phyloP scores from a whole-genome alignment of 1,139 yeast genomes.

The Debaryomycetaceae sp. region DNA sequence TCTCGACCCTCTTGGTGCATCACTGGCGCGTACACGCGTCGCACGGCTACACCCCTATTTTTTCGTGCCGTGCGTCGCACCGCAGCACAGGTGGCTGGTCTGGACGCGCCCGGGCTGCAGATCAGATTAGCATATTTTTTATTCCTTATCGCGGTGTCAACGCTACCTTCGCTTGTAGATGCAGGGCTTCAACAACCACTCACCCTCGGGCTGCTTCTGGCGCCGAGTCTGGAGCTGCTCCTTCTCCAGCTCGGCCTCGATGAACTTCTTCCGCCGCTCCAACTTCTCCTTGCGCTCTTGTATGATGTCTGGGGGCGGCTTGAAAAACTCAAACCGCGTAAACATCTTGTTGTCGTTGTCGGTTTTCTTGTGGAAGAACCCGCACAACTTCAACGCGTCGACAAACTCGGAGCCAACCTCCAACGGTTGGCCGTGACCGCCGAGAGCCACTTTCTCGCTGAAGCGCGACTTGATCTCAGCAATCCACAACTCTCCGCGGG shows the following conservation, averaged over 20 bases:
- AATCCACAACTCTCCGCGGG: conserved; percentile 94
- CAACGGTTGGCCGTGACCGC: conserved; percentile 18
- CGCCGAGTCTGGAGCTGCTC: conserved; percentile 57
- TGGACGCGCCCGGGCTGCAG: too few relatives aligned
- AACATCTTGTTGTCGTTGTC: conserved; percentile 92
- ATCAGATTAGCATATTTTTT: too few relatives aligned
- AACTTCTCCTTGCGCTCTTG: conserved; percentile 62
- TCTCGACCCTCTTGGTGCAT: too few relatives aligned
- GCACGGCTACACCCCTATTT: too few relatives aligned
- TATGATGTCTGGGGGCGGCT: conserved; percentile 70
- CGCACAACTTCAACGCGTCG: conserved; percentile 67
- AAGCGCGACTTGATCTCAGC: conserved; percentile 95
- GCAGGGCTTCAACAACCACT: conserved; percentile 92
- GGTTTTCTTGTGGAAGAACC: conserved; percentile 83
- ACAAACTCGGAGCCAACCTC: conserved; percentile 71
- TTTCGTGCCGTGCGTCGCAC: too few relatives aligned
- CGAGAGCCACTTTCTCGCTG: conserved; percentile 41
- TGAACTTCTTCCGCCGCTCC: conserved; percentile 63
- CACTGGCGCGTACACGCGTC: too few relatives aligned
- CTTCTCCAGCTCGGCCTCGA: conserved; percentile 63
- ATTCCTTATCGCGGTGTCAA: too few relatives aligned
- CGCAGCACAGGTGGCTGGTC: too few relatives aligned
- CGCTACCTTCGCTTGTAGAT: conserved; percentile 86
- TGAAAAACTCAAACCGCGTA: conserved; percentile 87
- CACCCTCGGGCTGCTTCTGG: conserved; percentile 63